A percentile compares a stretch with the other conserved stretches of the same genome.
Conservation (phyloP, 441 rosid species). For the California macrophylla region DNA sequence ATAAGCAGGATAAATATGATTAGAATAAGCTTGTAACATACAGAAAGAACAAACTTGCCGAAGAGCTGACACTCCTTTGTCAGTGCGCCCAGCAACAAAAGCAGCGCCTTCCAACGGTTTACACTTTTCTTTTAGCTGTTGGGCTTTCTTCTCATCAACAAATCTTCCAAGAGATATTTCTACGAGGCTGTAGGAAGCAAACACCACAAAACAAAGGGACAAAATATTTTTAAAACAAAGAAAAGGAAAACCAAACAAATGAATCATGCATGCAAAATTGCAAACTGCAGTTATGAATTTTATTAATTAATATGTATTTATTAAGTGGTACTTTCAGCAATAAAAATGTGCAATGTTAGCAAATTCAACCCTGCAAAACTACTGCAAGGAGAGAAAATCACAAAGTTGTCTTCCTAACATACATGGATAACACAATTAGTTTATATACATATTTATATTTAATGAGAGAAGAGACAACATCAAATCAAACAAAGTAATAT, state of each 20-base stretch:
- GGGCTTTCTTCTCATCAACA: conserved; percentile 83
- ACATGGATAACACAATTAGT: background rate
- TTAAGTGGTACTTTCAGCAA: background rate
- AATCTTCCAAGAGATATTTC: conserved; percentile 77
- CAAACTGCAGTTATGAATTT: background rate
- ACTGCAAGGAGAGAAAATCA: background rate
- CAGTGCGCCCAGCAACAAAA: conserved; percentile 89
- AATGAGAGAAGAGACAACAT: background rate
- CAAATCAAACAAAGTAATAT: background rate
- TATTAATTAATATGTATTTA: background rate
- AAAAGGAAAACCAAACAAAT: background rate
- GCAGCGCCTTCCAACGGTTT: conserved; percentile 80
- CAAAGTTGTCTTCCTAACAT: too few relatives aligned
- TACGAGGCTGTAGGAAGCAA: conserved; percentile 41
- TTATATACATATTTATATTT: background rate
- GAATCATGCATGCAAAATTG: background rate
- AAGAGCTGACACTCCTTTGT: conserved; percentile 92
- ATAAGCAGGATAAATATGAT: background rate
- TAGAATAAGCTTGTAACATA: conserved; percentile 35
- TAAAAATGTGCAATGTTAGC: background rate
- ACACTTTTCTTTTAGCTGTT: conserved; percentile 52
- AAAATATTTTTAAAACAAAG: background rate
- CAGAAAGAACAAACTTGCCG: conserved; percentile 94
- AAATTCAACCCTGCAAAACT: background rate
- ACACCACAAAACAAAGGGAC: background rate